These are phyloP conservation scores for Klebsormidium nitens DNA, from an alignment of 139 green algal genomes.

Conservation along the genomic window DNA sequence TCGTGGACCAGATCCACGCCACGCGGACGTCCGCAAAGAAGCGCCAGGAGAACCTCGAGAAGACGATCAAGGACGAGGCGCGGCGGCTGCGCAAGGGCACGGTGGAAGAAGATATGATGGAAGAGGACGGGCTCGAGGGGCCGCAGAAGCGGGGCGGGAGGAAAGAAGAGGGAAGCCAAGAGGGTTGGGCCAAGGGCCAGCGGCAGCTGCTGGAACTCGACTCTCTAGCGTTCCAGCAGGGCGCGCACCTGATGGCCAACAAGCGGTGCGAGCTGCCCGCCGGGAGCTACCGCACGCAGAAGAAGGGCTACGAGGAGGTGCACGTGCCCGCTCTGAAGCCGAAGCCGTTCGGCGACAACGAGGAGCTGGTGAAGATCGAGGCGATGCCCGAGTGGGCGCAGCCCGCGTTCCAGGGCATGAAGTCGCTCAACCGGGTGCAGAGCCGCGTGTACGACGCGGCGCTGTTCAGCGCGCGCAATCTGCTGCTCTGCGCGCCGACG, in stretches of 20 bases:
- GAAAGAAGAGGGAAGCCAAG: conserved; percentile 20
- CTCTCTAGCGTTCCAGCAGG: conserved; percentile 47
- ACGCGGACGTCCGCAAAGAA: conserved; percentile 65
- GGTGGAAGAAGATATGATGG: neutral
- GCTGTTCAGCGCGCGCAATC: conserved; percentile 85
- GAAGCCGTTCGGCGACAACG: conserved; percentile 70
- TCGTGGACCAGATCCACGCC: conserved; percentile 76
- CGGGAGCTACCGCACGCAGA: conserved; percentile 65
- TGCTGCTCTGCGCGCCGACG: conserved; percentile 81
- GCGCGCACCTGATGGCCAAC: conserved; percentile 84
- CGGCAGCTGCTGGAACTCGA: conserved; percentile 83
- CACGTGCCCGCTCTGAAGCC: conserved; percentile 90
- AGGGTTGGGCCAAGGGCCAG: conserved; percentile 37
- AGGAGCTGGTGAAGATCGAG: conserved; percentile 56
- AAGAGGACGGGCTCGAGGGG: conserved; percentile 15
- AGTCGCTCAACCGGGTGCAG: conserved; percentile 88
- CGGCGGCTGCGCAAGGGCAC: conserved; percentile 55
- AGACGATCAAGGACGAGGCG: conserved; percentile 86
- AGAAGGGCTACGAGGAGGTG: conserved; percentile 96
- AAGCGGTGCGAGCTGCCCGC: conserved; percentile 73
- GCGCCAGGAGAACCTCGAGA: conserved; percentile 61
- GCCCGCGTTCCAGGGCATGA: conserved; percentile 81
- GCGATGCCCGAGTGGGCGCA: conserved; percentile 90
- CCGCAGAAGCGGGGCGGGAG: neutral
- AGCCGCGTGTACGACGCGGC: conserved; percentile 73